A percentile compares a stretch with the other conserved stretches of the same genome.
Evolutionary conservation across 148 eudicot genomes (phyloP).

Genomic region (Chenopodium formosanum): DNA sequence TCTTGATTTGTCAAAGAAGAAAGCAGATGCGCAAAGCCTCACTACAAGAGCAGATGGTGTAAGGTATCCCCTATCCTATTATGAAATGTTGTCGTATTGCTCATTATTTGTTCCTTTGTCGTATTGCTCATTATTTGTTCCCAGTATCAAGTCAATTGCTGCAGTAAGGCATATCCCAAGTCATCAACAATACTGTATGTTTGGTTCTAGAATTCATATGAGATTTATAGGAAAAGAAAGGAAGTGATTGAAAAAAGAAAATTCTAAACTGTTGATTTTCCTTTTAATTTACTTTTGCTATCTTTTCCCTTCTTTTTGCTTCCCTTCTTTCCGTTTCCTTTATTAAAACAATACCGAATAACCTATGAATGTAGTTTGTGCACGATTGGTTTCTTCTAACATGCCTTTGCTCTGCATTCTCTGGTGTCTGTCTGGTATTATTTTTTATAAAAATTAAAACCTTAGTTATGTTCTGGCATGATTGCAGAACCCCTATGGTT

Average conservation of each 20-base stretch:
- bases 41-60: constrained; percentile 75
- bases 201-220: too few species aligned
- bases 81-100: neutral
- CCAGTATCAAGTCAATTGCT: neutral
- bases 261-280: too few species aligned
- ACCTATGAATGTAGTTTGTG: neutral
- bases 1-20: constrained; percentile 64
- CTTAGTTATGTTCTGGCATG: constrained; percentile 12
- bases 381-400: neutral
- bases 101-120: neutral
- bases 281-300: too few species aligned
- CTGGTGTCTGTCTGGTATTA: neutral
- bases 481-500: constrained; percentile 58
- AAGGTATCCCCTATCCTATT: constrained; percentile 45
- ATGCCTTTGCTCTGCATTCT: neutral
- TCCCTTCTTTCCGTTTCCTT: too few species aligned
- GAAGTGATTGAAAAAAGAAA: too few species aligned
- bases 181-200: too few species aligned
- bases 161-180: neutral
- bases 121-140: neutral
- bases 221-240: too few species aligned
- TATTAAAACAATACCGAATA: too few species aligned
- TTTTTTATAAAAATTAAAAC: neutral
- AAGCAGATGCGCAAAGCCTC: constrained; percentile 61
- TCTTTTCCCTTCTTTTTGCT: too few species aligned